Conservation (phyloP, 2,329 filamentous ascomycete genomes). For the Talaromyces piceae region DNA sequence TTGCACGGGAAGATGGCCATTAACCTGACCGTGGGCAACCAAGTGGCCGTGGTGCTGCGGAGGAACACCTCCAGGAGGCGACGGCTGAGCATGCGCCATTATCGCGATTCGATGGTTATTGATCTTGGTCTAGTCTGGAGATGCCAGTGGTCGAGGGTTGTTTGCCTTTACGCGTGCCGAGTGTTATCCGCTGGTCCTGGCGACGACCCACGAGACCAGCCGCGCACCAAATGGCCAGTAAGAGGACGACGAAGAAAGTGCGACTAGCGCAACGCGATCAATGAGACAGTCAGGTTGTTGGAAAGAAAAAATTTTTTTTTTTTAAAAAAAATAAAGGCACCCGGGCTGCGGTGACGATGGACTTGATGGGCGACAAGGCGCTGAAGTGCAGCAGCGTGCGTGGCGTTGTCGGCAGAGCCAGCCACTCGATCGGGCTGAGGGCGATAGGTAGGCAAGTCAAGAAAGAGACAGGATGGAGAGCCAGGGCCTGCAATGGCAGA, state of each 20-base stretch:
- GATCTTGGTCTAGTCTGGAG: background rate
- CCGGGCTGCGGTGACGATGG: background rate
- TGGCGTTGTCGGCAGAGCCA: slow-evolving; percentile 1
- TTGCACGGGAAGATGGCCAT: slow-evolving; percentile 41
- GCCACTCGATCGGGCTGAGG: slow-evolving; percentile 3
- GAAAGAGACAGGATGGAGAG: background rate
- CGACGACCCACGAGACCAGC: background rate
- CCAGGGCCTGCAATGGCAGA: background rate
- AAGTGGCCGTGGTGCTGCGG: slow-evolving; percentile 61
- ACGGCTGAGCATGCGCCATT: slow-evolving; percentile 75
- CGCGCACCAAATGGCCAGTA: background rate
- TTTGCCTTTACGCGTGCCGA: background rate
- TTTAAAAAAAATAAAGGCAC: no score
- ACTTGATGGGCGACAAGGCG: background rate
- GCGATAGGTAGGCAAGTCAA: background rate
- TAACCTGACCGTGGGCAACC: slow-evolving; percentile 52
- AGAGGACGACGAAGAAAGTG: background rate
- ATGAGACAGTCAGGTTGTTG: background rate
- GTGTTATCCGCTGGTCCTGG: background rate
- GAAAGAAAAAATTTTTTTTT: no score
- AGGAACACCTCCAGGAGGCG: slow-evolving; percentile 67
- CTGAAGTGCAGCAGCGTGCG: background rate
- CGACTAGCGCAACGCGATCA: background rate
- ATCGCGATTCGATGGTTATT: slow-evolving; percentile 12
- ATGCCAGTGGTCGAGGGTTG: slow-evolving; percentile 1